Evolutionary conservation across 2,329 filamentous ascomycete genomes (phyloP), one percentile per base, ranked within the genome.

Genomic region (Monilinia polystroma): DNA sequence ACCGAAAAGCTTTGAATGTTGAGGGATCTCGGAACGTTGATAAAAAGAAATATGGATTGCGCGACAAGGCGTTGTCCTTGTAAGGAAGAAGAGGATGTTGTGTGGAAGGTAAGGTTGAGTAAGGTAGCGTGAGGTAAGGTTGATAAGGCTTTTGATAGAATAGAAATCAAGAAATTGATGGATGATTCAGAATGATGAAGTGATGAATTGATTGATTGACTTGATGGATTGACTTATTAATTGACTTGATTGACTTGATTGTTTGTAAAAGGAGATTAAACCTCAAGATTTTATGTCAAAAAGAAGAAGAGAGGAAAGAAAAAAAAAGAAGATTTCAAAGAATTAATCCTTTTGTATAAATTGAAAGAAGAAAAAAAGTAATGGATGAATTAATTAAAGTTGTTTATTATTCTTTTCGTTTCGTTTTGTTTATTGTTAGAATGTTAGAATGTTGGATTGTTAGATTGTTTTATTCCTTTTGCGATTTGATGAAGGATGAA

Each of bases 1-100:
- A 67, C 54, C 63, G n/a, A 51, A 60, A 60, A 60, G 58, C 45
- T 60, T 60, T 20, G 58, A 54, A 16, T 54, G 49, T 23, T 63
- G 68, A 54, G 52, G 43, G 64, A 63, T 58, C 64, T 51, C 68
- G 69, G 69, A 68, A 71, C 1, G 45, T 18, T 8, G 20, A 7
- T 66, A 43, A 45, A 41, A 43, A 58, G 56, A 41, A 59, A 35
- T 16, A 43, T 57, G 45, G 53, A 45, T 52, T 66, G 64, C 41
- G 66, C 45, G 55, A 65, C 38, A 38, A 65, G 66, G 63, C 63
- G 57, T 12, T 16, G 63, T 58, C 43, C 63, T 52, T 58, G 63
- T 56, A 58, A 55, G 20, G 4, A 35, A 58, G 43, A 47, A 41
- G 20, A 47, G 29, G 56, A 4, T n/a, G 35, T 35, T 35, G 16